Conservation (phyloP, 306 rosid genomes). For the Rosa rugosa region DNA sequence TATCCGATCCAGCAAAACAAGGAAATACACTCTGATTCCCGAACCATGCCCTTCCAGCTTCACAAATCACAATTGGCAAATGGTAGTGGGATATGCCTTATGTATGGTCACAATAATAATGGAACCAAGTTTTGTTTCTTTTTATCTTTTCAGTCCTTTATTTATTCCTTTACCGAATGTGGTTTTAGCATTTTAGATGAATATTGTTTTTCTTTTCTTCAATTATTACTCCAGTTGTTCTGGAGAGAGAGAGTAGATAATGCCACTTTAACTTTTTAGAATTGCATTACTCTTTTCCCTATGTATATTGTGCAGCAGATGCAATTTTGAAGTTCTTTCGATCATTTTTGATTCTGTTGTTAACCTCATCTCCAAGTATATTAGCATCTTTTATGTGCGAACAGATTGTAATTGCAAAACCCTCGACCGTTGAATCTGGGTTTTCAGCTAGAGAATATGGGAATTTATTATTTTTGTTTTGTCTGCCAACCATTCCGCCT, state of each 20-base stretch:
- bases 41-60: constrained; percentile 11
- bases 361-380: not conserved
- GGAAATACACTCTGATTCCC: constrained; percentile 9
- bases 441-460: not conserved
- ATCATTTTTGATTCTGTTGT: not conserved
- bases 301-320: not conserved
- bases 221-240: not conserved
- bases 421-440: not conserved
- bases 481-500: not conserved
- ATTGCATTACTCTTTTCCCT: not conserved
- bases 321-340: not conserved
- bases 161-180: not conserved
- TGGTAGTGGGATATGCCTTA: constrained; percentile 6
- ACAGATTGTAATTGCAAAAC: not conserved
- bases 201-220: not conserved
- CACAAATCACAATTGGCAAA: constrained; percentile 14
- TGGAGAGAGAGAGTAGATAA: constrained; percentile 1
- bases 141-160: not conserved
- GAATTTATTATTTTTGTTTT: not conserved
- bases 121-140: not conserved
- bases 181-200: constrained; percentile 8
- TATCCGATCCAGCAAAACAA: constrained; percentile 28
- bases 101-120: constrained; percentile 12
- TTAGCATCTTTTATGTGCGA: not conserved
- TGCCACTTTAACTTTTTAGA: not conserved